phyloP scores from a whole-genome alignment of 257 asterid genomes.

The Salvia miltiorrhiza region DNA sequence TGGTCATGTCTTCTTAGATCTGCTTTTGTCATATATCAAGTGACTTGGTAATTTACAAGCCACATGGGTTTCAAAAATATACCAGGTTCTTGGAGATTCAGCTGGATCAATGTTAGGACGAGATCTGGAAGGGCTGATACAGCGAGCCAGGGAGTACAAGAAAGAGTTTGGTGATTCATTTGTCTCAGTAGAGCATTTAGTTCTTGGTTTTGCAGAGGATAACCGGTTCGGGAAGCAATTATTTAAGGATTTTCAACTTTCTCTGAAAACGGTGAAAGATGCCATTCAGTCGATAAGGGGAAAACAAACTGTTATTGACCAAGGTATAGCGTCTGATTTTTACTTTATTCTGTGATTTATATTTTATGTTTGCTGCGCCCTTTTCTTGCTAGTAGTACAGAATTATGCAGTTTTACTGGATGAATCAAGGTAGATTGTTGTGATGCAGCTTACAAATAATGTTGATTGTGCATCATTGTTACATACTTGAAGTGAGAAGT shows the following conservation, averaged over 20 bases:
- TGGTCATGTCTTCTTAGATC: neutral
- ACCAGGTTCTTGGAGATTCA: slow-evolving; percentile 80
- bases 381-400: neutral
- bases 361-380: neutral
- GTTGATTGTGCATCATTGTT: neutral
- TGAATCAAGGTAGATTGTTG: neutral
- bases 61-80: neutral
- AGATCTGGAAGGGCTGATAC: slow-evolving; percentile 75
- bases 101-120: slow-evolving; percentile 92
- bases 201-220: slow-evolving; percentile 74
- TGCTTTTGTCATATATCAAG: neutral
- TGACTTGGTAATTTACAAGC: slow-evolving; percentile 7
- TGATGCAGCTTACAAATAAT: neutral
- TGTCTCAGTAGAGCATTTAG: slow-evolving; percentile 92
- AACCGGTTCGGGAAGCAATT: slow-evolving; percentile 76
- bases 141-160: slow-evolving; percentile 82
- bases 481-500: neutral
- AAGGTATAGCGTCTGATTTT: slow-evolving; percentile 44
- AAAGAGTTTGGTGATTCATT: slow-evolving; percentile 86
- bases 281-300: slow-evolving; percentile 87
- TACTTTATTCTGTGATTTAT: neutral
- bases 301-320: slow-evolving; percentile 87
- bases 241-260: slow-evolving; percentile 64
- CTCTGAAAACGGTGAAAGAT: slow-evolving; percentile 55
- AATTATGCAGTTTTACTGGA: neutral